Evolutionary conservation across 306 rosid genomes (phyloP), one percentile per base, ranked within the genome.

Genomic region (Prunus salicina): DNA sequence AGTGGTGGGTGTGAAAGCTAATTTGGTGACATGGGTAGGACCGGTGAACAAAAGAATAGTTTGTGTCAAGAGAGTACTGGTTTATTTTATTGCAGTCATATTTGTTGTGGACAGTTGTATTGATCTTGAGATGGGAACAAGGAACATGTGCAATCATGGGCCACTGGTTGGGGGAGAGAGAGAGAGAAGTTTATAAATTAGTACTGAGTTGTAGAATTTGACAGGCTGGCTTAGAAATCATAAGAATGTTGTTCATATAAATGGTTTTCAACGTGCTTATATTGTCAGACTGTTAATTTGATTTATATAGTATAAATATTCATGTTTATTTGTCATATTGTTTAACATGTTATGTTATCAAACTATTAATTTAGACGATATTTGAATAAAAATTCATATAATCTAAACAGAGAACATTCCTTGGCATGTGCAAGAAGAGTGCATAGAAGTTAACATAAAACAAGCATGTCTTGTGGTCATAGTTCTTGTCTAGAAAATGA

Each of bases 111-210:
- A 71, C 83, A 80, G 84, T 83, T 78, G 87, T 76, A 62, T 51
- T 60, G 75, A 72, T 79, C 73, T 67, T 27, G 52, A 74, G 50
- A 76, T 68, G 76, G 73, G 73, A 47, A 61, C 71, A 64, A 60
- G 63, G 34, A 67, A 71, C 91, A 85, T 85, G 91, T 87, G 88
- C 85, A 69, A 55, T 78, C 75, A 83, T 83, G 74, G 85, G 61
- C 87, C 80, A 64, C 84, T 22, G 51, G 24, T 56, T 41, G 18
- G 47, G 11, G 43, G 68, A 24, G 45, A 46, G 74, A 19, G 46
- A 43, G 46, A 56, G 57, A 55, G 10, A 46, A 27, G 16, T 71
- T 71, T 38, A 32, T 24, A 70, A 50, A 1, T 12, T 66, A 49
- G 22, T 7, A 30, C 12, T 16, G 20, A 28, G 63, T 38, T 28